phyloP scores from a whole-genome alignment of 306 rosid species.

The Erythrophleum fordii region DNA sequence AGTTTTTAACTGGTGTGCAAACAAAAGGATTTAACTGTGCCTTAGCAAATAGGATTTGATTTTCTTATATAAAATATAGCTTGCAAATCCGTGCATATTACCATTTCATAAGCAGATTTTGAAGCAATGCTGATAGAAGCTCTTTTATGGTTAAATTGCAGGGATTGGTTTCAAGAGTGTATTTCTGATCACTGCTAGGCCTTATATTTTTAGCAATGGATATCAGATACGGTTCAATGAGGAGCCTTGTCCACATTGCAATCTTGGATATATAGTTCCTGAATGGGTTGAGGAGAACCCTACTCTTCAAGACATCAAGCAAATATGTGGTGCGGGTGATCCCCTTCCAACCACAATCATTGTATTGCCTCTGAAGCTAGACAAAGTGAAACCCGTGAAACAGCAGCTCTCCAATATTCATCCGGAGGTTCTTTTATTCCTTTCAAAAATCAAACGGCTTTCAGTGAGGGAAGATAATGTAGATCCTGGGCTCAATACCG shows the following conservation, averaged over 20 bases:
- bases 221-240: slow-evolving; percentile 77
- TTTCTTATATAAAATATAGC: not conserved
- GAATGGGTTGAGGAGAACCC: slow-evolving; percentile 84
- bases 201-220: slow-evolving; percentile 81
- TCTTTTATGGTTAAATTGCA: slow-evolving; percentile 41
- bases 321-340: slow-evolving; percentile 51
- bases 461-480: slow-evolving; percentile 61
- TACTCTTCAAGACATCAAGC: slow-evolving; percentile 46
- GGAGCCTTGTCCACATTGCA: slow-evolving; percentile 70
- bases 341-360: slow-evolving; percentile 65
- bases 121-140: not conserved
- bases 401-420: slow-evolving; percentile 71
- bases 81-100: slow-evolving; percentile 1
- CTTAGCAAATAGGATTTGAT: not conserved
- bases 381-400: slow-evolving; percentile 66
- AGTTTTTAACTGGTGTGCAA: not conserved
- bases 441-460: slow-evolving; percentile 67
- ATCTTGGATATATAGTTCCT: slow-evolving; percentile 81
- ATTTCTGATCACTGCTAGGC: slow-evolving; percentile 66
- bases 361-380: slow-evolving; percentile 69
- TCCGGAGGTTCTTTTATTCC: slow-evolving; percentile 72
- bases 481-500: slow-evolving; percentile 50
- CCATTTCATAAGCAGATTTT: not conserved
- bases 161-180: slow-evolving; percentile 98
- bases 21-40: not conserved